phyloP scores from a whole-genome alignment of 257 asterid genomes.

The Coffea eugenioides region DNA sequence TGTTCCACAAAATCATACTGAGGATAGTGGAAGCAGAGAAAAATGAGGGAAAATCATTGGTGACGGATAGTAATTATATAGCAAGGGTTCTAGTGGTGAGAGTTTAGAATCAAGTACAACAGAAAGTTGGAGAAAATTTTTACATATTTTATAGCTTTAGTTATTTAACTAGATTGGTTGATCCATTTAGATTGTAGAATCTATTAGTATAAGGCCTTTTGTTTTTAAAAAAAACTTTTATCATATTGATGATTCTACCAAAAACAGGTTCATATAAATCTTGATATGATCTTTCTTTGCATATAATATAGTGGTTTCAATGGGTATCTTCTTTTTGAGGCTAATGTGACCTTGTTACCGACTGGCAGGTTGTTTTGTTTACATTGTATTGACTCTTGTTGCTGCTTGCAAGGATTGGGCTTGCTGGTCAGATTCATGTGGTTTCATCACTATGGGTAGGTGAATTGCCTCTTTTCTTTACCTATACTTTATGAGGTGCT shows the following conservation, averaged over 20 bases:
- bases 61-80: not conserved
- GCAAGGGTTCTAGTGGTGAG: not conserved
- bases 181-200: not conserved
- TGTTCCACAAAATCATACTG: not conserved
- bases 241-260: not conserved
- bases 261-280: not conserved
- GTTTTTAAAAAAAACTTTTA: not conserved
- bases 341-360: constrained; percentile 20
- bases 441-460: constrained; percentile 89
- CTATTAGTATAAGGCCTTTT: not conserved
- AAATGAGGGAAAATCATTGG: not conserved
- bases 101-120: not conserved
- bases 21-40: not conserved
- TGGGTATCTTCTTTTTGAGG: not conserved
- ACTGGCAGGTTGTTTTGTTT: constrained; percentile 77
- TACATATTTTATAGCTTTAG: not conserved
- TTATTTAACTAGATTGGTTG: not conserved
- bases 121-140: not conserved
- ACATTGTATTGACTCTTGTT: constrained; percentile 64
- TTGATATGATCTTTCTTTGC: not conserved
- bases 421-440: constrained; percentile 87
- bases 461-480: constrained; percentile 13
- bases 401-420: constrained; percentile 93
- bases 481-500: not conserved
- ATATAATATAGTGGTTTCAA: not conserved